A percentile compares a stretch with the other conserved stretches of the same genome.
Conservation (phyloP, 257 asterid species). For the Echium plantagineum region DNA sequence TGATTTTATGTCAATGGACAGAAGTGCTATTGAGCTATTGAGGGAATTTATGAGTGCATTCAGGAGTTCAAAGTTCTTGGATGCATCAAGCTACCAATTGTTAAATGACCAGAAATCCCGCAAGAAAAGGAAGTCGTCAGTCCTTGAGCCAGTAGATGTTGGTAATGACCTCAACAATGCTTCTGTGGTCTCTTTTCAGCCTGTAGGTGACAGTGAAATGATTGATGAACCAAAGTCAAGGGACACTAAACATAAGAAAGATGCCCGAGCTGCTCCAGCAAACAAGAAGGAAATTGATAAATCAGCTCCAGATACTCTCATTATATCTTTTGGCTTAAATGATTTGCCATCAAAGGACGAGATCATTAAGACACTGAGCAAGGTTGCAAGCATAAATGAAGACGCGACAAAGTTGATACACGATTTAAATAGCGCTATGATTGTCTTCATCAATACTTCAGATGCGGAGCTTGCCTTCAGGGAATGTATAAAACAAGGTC, state of each 20-base stretch:
- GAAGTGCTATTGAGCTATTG: conserved; percentile 25
- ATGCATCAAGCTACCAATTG: conserved; percentile 9
- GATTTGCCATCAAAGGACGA: too few species aligned
- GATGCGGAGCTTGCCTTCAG: too few species aligned
- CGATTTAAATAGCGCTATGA: too few species aligned
- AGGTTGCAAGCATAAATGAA: too few species aligned
- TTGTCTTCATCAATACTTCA: too few species aligned
- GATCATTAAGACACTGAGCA: too few species aligned
- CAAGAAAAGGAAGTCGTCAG: conserved; percentile 24
- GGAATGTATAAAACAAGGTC: too few species aligned
- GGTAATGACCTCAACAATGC: conserved; percentile 3
- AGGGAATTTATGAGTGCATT: conserved; percentile 38
- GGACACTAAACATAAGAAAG: conserved; percentile 22
- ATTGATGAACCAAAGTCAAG: conserved; percentile 5
- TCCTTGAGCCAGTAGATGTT: conserved; percentile 10
- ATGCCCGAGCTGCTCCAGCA: conserved; percentile 11
- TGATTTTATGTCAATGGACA: conserved; percentile 27
- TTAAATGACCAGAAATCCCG: conserved; percentile 15
- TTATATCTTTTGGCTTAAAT: conserved; percentile 28
- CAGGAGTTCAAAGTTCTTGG: conserved; percentile 38
- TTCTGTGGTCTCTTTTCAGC: conserved; percentile 12
- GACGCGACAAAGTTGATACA: too few species aligned
- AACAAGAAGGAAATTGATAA: conserved; percentile 9
- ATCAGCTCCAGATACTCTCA: conserved; percentile 21
- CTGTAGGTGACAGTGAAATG: not conserved